Conservation (phyloP, 305 asterid genomes). For the Fraxinus nigra region DNA sequence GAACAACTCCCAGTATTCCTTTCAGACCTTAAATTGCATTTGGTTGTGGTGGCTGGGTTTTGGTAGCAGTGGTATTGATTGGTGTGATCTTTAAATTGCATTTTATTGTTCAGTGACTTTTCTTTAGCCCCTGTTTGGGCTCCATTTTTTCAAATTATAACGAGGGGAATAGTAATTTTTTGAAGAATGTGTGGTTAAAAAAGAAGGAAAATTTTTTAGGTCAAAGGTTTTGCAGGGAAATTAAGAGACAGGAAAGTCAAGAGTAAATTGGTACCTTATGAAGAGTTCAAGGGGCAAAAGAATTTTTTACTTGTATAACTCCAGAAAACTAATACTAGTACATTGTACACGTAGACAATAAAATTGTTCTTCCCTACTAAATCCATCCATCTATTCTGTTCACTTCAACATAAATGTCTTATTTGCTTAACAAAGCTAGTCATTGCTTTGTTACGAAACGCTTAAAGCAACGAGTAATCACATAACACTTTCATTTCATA, state of each 20-base stretch:
- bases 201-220: no score
- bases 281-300: not conserved
- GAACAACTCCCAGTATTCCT: not conserved
- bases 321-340: not conserved
- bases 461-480: slow-evolving; percentile 1
- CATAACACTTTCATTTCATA: not conserved
- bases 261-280: not conserved
- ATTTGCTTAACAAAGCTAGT: not conserved
- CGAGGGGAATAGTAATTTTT: no score
- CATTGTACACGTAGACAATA: not conserved
- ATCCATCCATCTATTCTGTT: not conserved
- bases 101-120: not conserved
- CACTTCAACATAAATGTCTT: not conserved
- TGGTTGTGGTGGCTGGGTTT: not conserved
- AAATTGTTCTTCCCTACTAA: not conserved
- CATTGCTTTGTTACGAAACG: not conserved
- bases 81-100: not conserved
- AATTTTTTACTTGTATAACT: not conserved
- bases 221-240: not conserved
- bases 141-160: no score
- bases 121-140: no score
- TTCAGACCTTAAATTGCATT: not conserved
- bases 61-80: not conserved
- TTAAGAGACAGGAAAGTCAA: no score
- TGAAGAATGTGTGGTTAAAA: no score